phyloP scores from a whole-genome alignment of 148 eudicot genomes.

The Polygonum aviculare region DNA sequence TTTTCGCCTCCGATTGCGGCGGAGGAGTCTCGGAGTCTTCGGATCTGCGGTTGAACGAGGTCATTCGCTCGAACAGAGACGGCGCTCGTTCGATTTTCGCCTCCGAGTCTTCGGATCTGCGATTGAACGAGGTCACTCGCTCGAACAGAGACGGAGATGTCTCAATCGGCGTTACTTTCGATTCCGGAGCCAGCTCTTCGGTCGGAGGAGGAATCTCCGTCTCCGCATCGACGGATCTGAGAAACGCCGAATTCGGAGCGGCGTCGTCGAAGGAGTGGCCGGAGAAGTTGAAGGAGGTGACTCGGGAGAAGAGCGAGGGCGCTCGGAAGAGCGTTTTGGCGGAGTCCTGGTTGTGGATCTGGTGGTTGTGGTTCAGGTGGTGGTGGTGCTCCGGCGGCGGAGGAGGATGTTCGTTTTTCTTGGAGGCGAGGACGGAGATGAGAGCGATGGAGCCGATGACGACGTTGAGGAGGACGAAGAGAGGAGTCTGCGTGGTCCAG shows the following conservation, averaged over 20 bases:
- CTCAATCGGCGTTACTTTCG: too few species aligned
- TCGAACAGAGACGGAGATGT: too few species aligned
- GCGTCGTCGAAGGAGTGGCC: slow-evolving; percentile 19
- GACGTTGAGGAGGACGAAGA: slow-evolving; percentile 52
- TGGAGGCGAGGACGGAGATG: slow-evolving; percentile 18
- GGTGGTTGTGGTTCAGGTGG: not conserved
- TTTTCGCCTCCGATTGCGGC: not conserved
- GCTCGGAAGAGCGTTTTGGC: slow-evolving; percentile 22
- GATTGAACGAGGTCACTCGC: too few species aligned
- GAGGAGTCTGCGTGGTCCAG: slow-evolving; percentile 60
- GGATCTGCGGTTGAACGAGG: too few species aligned
- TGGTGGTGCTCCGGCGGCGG: slow-evolving; percentile 7
- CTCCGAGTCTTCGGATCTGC: not conserved
- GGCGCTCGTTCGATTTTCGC: too few species aligned
- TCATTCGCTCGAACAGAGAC: too few species aligned
- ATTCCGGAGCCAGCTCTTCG: not conserved
- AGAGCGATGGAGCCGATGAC: slow-evolving; percentile 41
- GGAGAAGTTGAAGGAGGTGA: slow-evolving; percentile 6
- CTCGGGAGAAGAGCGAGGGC: slow-evolving; percentile 51
- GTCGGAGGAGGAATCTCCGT: not conserved
- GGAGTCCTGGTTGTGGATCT: not conserved
- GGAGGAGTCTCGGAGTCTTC: not conserved
- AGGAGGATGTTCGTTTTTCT: slow-evolving; percentile 4
- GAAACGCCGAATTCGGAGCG: not conserved
- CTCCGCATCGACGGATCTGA: not conserved